Evolutionary conservation across 257 asterid genomes (phyloP).

Genomic region (Cynanchum wilfordii): DNA sequence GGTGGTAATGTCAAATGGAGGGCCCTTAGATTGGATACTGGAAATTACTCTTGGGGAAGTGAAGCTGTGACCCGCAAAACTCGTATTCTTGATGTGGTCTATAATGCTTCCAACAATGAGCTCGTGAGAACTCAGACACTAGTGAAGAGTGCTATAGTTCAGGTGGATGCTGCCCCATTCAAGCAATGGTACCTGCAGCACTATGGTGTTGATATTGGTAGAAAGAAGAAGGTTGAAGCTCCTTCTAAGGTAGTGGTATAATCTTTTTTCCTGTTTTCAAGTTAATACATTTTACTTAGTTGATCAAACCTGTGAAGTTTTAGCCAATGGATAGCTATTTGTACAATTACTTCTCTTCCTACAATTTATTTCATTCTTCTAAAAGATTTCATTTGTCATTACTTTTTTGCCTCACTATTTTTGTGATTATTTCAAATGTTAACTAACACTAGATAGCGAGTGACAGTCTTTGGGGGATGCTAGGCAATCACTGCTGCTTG

Average conservation of each 20-base stretch:
- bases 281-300: background rate
- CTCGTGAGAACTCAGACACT: conserved; percentile 40
- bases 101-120: conserved; percentile 39
- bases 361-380: too few relatives aligned
- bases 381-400: too few relatives aligned
- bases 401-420: too few relatives aligned
- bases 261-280: background rate
- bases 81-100: conserved; percentile 39
- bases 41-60: conserved; percentile 43
- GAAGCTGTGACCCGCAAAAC: conserved; percentile 39
- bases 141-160: conserved; percentile 40
- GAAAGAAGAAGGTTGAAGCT: conserved; percentile 44
- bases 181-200: conserved; percentile 42
- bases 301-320: background rate
- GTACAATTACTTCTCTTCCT: too few relatives aligned
- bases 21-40: conserved; percentile 39
- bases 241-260: conserved; percentile 56
- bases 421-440: too few relatives aligned
- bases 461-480: too few relatives aligned
- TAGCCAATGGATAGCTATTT: too few relatives aligned
- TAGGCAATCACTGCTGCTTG: too few relatives aligned
- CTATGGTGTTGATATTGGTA: conserved; percentile 39
- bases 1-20: conserved; percentile 48
- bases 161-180: conserved; percentile 42
- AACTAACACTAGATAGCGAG: too few relatives aligned